These are phyloP conservation scores for Saccharomyces kudriavzevii DNA, from an alignment of 805 yeast genomes.

Conservation along the genomic window DNA sequence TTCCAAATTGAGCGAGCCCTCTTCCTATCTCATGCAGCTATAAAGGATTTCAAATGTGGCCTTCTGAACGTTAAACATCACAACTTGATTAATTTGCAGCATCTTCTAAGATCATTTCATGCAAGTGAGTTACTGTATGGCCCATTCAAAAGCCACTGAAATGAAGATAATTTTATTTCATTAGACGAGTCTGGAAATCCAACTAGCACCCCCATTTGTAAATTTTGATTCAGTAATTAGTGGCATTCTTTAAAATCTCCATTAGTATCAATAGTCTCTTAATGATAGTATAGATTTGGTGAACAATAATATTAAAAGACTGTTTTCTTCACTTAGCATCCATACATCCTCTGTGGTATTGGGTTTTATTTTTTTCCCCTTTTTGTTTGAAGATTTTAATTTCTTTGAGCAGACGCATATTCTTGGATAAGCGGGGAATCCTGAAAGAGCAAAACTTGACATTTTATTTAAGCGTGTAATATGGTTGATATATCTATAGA, in stretches of 20 bases:
- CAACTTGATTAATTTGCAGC: not conserved
- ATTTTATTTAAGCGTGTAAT: not conserved
- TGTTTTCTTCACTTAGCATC: not conserved
- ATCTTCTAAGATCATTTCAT: not conserved
- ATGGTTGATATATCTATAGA: constrained; percentile 22
- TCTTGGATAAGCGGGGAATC: not conserved
- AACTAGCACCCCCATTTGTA: not conserved
- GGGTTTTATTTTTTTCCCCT: not conserved
- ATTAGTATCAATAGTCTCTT: no score
- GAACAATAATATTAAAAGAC: not conserved
- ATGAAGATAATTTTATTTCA: no score
- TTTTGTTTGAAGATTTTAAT: not conserved
- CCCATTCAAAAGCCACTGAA: not conserved
- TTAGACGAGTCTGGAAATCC: no score
- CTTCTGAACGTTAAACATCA: not conserved
- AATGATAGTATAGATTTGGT: no score
- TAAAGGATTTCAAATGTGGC: not conserved
- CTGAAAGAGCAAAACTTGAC: not conserved
- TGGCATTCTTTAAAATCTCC: not conserved
- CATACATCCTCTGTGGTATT: not conserved
- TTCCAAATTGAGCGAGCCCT: not conserved
- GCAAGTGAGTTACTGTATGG: not conserved
- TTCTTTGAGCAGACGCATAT: not conserved
- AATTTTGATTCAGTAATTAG: no score
- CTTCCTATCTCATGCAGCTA: not conserved